phyloP scores from a whole-genome alignment of 2,329 filamentous ascomycete species.

The Proliferodiscus dingleyae region DNA sequence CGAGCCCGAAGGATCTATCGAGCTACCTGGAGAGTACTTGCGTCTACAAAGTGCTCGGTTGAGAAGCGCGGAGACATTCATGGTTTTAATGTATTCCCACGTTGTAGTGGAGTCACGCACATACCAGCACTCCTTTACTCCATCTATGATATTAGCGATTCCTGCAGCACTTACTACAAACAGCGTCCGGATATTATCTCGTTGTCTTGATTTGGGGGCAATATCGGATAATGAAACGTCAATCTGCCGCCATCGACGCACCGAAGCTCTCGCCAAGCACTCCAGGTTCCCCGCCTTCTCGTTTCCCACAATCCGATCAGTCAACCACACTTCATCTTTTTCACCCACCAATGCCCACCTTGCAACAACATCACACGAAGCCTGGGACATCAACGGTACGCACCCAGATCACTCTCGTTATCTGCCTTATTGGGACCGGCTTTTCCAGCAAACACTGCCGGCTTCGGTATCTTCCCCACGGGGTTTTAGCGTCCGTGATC shows the following conservation, averaged over 20 bases:
- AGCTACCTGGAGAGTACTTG: constrained; percentile 4
- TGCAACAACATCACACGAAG: neutral
- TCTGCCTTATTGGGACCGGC: constrained; percentile 5
- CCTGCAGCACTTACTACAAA: neutral
- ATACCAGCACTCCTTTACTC: constrained; percentile 4
- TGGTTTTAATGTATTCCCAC: constrained; percentile 11
- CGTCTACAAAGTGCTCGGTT: constrained; percentile 3
- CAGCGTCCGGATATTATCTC: neutral
- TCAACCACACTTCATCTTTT: neutral
- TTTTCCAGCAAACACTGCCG: neutral
- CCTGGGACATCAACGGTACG: neutral
- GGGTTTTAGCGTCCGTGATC: neutral
- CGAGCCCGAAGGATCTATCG: neutral
- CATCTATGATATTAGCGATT: neutral
- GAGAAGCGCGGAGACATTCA: neutral
- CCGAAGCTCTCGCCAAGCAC: neutral
- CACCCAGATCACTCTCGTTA: neutral
- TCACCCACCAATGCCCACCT: constrained; percentile 2
- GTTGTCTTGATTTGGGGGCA: constrained; percentile 10
- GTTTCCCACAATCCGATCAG: constrained; percentile 1
- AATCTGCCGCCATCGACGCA: constrained; percentile 3
- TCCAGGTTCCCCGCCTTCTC: constrained; percentile 12
- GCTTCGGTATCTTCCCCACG: neutral
- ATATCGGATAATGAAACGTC: constrained; percentile 7
- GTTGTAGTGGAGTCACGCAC: constrained; percentile 5